Conservation (phyloP, 1,284 basidiomycete genomes). For the Trichosporon ovoides region DNA sequence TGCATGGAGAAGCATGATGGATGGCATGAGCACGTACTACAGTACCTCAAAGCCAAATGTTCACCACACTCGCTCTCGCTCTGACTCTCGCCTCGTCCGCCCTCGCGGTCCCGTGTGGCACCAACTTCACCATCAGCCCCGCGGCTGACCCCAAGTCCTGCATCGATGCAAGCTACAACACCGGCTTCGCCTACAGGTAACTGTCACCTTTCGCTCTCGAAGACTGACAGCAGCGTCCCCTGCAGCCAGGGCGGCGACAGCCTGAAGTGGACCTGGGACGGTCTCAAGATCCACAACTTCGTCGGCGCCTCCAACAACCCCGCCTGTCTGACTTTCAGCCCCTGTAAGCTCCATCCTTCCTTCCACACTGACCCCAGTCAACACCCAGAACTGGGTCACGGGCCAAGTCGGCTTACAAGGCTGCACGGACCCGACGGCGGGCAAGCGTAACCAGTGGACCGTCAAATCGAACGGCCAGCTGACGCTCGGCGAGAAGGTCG, state of each 20-base stretch:
- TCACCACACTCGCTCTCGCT: not conserved
- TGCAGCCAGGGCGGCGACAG: not conserved
- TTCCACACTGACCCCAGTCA: not conserved
- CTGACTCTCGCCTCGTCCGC: not conserved
- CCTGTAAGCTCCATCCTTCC: no score
- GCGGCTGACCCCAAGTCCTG: not conserved
- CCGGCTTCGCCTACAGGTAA: not conserved
- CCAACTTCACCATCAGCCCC: not conserved
- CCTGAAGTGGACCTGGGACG: not conserved
- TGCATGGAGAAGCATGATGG: no score
- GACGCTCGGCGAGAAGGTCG: not conserved
- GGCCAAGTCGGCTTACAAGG: not conserved
- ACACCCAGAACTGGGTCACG: not conserved
- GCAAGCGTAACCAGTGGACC: not conserved
- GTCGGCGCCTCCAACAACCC: not conserved
- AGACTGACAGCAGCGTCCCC: not conserved
- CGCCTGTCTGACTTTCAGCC: not conserved
- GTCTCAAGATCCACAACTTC: conserved; percentile 1
- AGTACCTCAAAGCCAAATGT: not conserved
- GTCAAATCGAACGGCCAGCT: not conserved
- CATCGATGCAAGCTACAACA: not conserved
- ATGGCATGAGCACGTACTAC: no score
- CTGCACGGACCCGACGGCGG: not conserved
- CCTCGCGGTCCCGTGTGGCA: not conserved
- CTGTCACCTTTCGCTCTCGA: not conserved